These are phyloP conservation scores for Cladosporium cucumerinum DNA, from an alignment of 2,329 filamentous ascomycete genomes.

Conservation along the genomic window DNA sequence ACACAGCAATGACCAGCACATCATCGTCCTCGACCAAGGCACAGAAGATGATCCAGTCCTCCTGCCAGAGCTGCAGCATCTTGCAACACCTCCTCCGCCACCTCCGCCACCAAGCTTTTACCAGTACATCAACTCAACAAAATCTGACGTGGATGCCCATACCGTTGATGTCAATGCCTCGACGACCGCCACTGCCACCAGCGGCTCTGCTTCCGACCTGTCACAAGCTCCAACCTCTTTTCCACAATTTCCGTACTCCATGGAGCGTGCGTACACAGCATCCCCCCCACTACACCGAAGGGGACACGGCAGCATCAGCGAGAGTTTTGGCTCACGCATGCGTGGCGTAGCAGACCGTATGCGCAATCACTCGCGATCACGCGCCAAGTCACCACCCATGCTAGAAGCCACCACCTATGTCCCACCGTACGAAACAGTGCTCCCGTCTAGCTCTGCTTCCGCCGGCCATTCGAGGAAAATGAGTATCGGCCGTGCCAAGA, in stretches of 20 bases:
- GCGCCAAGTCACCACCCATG: constrained; percentile 43
- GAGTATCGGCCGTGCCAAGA: constrained; percentile 26
- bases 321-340: constrained; percentile 54
- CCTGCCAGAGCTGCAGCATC: constrained; percentile 60
- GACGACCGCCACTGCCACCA: background rate
- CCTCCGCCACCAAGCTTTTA: constrained; percentile 35
- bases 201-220: background rate
- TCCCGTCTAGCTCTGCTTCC: constrained; percentile 33
- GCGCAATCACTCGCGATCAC: constrained; percentile 55
- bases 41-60: constrained; percentile 39
- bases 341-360: constrained; percentile 56
- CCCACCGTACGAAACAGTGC: constrained; percentile 45
- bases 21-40: constrained; percentile 43
- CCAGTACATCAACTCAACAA: constrained; percentile 26
- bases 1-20: constrained; percentile 34
- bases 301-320: constrained; percentile 55
- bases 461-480: constrained; percentile 18
- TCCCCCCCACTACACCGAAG: constrained; percentile 51
- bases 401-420: constrained; percentile 25
- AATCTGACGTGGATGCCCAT: constrained; percentile 41
- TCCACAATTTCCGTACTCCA: constrained; percentile 30
- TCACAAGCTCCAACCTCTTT: constrained; percentile 5
- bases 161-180: constrained; percentile 41
- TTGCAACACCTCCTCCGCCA: constrained; percentile 50
- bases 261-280: constrained; percentile 31